Conservation (phyloP, 805 yeast genomes). For the Wickerhamomyces hampshirensis region DNA sequence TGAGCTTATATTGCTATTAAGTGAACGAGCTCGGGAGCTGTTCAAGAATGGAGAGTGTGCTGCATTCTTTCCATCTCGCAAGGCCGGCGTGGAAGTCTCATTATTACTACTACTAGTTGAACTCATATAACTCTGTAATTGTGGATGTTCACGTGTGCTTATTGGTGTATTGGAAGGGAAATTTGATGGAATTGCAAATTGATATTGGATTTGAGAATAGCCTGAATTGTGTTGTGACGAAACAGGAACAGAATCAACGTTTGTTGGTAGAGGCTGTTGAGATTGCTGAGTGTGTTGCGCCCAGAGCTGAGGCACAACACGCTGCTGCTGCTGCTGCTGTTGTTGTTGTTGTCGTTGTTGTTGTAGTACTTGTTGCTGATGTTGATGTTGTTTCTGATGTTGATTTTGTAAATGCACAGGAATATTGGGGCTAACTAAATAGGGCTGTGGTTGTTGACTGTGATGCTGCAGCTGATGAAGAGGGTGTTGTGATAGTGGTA, state of each 20-base stretch:
- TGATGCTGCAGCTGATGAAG: conserved; percentile 2
- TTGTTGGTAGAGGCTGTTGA: conserved; percentile 2
- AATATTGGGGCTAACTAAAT: neutral
- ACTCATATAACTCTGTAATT: conserved; percentile 1
- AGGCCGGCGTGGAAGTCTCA: too few relatives aligned
- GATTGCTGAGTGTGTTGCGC: conserved; percentile 5
- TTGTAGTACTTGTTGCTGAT: conserved; percentile 2
- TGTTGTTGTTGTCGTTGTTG: conserved; percentile 6
- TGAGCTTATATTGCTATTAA: conserved; percentile 20
- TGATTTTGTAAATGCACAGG: conserved; percentile 3
- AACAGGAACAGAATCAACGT: conserved; percentile 3
- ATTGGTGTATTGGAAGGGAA: neutral
- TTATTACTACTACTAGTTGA: too few relatives aligned
- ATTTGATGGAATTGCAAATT: too few relatives aligned
- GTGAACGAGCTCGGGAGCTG: conserved; percentile 17
- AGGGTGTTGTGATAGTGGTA: conserved; percentile 7
- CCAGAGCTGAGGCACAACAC: conserved; percentile 2
- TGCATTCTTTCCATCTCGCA: too few relatives aligned
- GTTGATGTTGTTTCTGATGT: conserved; percentile 6
- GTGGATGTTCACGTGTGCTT: neutral
- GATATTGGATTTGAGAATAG: neutral
- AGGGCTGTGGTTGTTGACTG: conserved; percentile 1
- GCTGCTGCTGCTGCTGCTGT: conserved; percentile 5
- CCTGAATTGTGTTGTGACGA: conserved; percentile 5
- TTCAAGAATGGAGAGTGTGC: conserved; percentile 10